phyloP scores from a whole-genome alignment of 805 yeast genomes.

The Candida xiaguanensis region DNA sequence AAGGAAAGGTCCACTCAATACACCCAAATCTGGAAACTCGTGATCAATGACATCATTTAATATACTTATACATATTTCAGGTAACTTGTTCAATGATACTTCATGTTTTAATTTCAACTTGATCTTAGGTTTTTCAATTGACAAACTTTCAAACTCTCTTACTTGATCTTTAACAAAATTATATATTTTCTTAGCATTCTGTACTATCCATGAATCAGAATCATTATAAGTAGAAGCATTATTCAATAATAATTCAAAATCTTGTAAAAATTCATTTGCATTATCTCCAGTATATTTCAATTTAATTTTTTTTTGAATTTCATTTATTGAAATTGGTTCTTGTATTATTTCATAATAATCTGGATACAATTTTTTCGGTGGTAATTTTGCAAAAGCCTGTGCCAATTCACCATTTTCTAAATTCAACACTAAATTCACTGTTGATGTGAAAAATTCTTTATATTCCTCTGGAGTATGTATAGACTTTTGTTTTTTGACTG shows the following conservation, averaged over 20 bases:
- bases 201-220: conserved; percentile 53
- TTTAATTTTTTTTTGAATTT: conserved; percentile 32
- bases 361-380: conserved; percentile 36
- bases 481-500: conserved; percentile 15
- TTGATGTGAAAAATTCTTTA: conserved; percentile 25
- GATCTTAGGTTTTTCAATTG: conserved; percentile 6
- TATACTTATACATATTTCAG: conserved; percentile 19
- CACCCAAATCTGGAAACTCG: conserved; percentile 47
- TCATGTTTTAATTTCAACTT: conserved; percentile 14
- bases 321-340: conserved; percentile 32
- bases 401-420: conserved; percentile 21
- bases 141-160: conserved; percentile 24
- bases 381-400: conserved; percentile 30
- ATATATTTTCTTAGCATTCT: conserved; percentile 55
- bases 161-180: conserved; percentile 54
- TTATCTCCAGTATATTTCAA: conserved; percentile 35
- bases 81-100: conserved; percentile 18
- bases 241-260: conserved; percentile 32
- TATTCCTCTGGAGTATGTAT: conserved; percentile 21
- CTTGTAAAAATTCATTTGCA: conserved; percentile 36
- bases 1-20: conserved; percentile 67
- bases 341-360: conserved; percentile 35
- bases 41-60: conserved; percentile 41
- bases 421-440: conserved; percentile 28
- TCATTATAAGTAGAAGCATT: conserved; percentile 41